These are phyloP conservation scores for Podila horticola DNA, from an alignment of 192 early-diverging fungal species.

Conservation along the genomic window DNA sequence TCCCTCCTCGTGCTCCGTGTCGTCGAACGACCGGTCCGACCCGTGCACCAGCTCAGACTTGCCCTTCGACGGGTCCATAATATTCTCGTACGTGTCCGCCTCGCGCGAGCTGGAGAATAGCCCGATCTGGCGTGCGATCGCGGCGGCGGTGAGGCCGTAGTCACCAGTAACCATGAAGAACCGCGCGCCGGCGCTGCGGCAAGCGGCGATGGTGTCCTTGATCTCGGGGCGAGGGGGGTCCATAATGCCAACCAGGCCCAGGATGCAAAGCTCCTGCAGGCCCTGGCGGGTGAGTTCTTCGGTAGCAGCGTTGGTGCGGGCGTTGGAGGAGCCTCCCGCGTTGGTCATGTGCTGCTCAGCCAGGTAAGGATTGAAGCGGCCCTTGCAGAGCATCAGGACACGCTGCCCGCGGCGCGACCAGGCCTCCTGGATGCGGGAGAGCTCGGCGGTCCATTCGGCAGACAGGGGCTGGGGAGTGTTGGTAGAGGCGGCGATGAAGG, in stretches of 20 bases:
- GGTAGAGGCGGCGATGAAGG: constrained; percentile 44
- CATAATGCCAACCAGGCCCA: constrained; percentile 82
- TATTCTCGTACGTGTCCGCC: constrained; percentile 46
- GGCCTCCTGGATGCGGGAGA: constrained; percentile 58
- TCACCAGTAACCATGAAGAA: constrained; percentile 94
- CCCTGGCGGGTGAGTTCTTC: constrained; percentile 42
- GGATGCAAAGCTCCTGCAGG: constrained; percentile 65
- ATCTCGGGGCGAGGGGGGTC: constrained; percentile 89
- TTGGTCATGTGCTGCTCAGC: not conserved
- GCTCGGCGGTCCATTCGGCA: constrained; percentile 32
- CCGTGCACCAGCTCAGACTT: not conserved
- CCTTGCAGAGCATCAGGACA: constrained; percentile 59
- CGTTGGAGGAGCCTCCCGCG: not conserved
- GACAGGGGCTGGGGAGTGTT: constrained; percentile 53
- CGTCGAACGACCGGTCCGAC: not conserved
- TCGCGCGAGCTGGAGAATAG: constrained; percentile 62
- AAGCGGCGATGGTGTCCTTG: constrained; percentile 65
- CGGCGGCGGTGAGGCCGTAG: constrained; percentile 80
- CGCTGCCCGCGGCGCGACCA: constrained; percentile 72
- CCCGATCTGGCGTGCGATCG: constrained; percentile 81
- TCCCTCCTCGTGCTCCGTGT: constrained; percentile 18
- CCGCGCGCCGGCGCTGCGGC: constrained; percentile 74
- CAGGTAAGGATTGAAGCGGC: constrained; percentile 24
- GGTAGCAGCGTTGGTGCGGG: not conserved
- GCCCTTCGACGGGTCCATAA: constrained; percentile 30